Base-by-base conservation (phyloP, 2,329 filamentous ascomycete genomes). In the Catunica adiposa region DNA sequence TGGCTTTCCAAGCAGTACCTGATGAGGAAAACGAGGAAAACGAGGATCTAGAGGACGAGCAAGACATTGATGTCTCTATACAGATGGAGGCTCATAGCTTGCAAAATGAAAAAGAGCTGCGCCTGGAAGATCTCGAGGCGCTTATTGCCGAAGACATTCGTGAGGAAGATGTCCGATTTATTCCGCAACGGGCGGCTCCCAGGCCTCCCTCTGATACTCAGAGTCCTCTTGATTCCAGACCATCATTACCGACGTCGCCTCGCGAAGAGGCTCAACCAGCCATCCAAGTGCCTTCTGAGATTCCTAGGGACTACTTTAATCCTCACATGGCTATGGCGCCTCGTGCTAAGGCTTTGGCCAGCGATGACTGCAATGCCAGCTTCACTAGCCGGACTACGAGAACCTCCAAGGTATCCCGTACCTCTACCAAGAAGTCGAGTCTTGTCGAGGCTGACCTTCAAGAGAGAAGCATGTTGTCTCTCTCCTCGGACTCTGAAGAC, bases 401-500 rank as follows among this genome's bases (percentile, higher is more conserved):
- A 44, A 77, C 73, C 0, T 79, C 76, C 1, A 76, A 73, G 61
- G 72, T 72, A 0, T 78, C 76, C 0, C 74, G 68, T 57, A 70
- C 69, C 15, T 76, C 75, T 0, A 64, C 65, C 3, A 57, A 57
- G n/a, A 63, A 60, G 51, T 67, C 68, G 8, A 77, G 75, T 60
- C 65, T 77, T 15, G 64, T 71, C 5, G 72, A 74, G 37, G 69
- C 74, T 1, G 76, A 80, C 58, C 66, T 79, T 4, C 69, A 76
- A 44, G 70, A 76, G 53, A 77, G 70, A 58, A 80, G 77, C 59
- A 70, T 80, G 1, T 65, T 80, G 14, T 75, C 76, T 1, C 69
- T 80, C 1, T 79, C 76, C 1, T 79, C 77, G 0, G 76, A 79
- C 59, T 79, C 76, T 0, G 77, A 80, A 56, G 74, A 75, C 3